Evolutionary conservation across 1,284 basidiomycete species (phyloP).

Genomic region (Mrakiaceae sp.): DNA sequence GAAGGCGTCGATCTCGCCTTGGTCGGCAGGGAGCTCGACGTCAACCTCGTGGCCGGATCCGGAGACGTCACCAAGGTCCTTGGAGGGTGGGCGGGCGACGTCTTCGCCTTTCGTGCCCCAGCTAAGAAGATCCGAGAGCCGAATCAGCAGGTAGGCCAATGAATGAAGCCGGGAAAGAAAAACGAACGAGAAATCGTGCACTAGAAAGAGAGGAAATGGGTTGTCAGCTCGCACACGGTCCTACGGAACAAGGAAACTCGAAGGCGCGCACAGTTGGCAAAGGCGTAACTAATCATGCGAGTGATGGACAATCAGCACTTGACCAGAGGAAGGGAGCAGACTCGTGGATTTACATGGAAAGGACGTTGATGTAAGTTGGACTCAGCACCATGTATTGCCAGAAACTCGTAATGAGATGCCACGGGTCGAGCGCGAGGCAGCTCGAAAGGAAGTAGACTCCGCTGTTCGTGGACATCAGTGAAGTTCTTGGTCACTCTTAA

Average conservation of each 20-base stretch:
- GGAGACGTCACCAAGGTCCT: conserved; percentile 63
- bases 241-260: no score
- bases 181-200: conserved; percentile 54
- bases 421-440: conserved; percentile 81
- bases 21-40: conserved; percentile 73
- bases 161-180: conserved; percentile 2
- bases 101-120: conserved; percentile 77
- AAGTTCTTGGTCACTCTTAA: neutral
- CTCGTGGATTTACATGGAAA: conserved; percentile 33
- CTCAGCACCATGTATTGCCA: conserved; percentile 70
- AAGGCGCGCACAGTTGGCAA: no score
- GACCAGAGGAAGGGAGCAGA: no score
- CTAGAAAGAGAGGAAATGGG: conserved; percentile 38
- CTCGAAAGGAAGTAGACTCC: conserved; percentile 62
- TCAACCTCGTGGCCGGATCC: conserved; percentile 61
- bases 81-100: conserved; percentile 44
- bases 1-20: conserved; percentile 73
- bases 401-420: conserved; percentile 82
- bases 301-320: no score
- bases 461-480: neutral
- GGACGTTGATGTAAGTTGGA: conserved; percentile 76
- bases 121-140: conserved; percentile 38
- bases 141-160: conserved; percentile 7
- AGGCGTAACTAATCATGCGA: no score
- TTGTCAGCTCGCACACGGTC: conserved; percentile 11